These are phyloP conservation scores for Durio zibethinus DNA, from an alignment of 345 rosid species.

Conservation along the genomic window DNA sequence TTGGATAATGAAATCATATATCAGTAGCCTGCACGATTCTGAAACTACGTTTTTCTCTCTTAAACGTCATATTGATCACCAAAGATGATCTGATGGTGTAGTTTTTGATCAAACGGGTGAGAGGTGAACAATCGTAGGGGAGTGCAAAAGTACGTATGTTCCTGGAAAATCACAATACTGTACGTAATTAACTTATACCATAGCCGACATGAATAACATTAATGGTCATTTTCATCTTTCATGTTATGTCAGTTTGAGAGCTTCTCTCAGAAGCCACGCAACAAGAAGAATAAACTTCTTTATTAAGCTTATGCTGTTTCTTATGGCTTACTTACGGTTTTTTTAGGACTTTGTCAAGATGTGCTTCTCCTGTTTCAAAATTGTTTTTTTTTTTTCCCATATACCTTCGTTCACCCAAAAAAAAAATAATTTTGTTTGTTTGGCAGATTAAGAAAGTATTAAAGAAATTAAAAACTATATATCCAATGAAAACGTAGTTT, in stretches of 20 bases:
- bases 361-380: not conserved
- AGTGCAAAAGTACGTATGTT: not conserved
- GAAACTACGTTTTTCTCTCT: not conserved
- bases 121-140: not conserved
- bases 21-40: not conserved
- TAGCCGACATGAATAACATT: slow-evolving; percentile 17
- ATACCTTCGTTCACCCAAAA: too few species aligned
- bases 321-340: slow-evolving; percentile 2
- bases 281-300: slow-evolving; percentile 5
- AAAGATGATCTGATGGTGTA: not conserved
- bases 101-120: not conserved
- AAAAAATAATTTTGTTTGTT: too few species aligned
- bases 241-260: not conserved
- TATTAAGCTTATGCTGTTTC: slow-evolving; percentile 17
- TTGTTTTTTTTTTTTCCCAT: not conserved
- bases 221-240: not conserved
- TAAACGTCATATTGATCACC: too few species aligned
- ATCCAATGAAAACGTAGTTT: not conserved
- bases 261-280: slow-evolving; percentile 26
- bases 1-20: not conserved
- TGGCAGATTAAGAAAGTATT: too few species aligned
- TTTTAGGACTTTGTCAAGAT: not conserved
- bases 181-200: not conserved
- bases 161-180: not conserved
- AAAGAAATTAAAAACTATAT: not conserved